phyloP scores from a whole-genome alignment of 2,329 filamentous ascomycete genomes.

The Verticillium zaregamsianum region DNA sequence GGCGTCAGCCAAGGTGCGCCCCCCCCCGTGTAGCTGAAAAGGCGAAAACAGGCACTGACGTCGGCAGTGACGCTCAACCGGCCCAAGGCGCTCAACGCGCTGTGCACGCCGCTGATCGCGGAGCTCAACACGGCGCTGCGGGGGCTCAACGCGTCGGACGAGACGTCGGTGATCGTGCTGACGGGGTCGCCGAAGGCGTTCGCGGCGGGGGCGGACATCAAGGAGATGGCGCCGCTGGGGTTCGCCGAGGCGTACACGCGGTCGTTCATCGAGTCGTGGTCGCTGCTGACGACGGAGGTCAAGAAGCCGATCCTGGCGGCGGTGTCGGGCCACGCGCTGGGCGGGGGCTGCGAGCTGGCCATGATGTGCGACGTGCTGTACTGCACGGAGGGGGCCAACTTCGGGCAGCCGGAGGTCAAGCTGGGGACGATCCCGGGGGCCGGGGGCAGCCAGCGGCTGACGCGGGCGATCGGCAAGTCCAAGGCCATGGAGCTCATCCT shows the following conservation, averaged over 20 bases:
- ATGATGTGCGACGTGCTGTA: slow-evolving; percentile 98
- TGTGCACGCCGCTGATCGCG: slow-evolving; percentile 83
- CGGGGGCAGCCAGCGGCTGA: slow-evolving; percentile 85
- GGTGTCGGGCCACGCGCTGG: slow-evolving; percentile 90
- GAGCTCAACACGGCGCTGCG: slow-evolving; percentile 81
- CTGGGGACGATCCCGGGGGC: slow-evolving; percentile 89
- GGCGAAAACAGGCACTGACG: slow-evolving; percentile 2
- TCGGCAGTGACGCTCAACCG: slow-evolving; percentile 81
- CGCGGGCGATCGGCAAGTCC: slow-evolving; percentile 75
- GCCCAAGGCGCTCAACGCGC: slow-evolving; percentile 91
- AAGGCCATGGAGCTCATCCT: slow-evolving; percentile 89
- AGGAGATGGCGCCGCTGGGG: slow-evolving; percentile 92
- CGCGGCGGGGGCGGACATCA: slow-evolving; percentile 95
- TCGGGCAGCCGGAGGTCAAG: slow-evolving; percentile 97
- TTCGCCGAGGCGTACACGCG: slow-evolving; percentile 83
- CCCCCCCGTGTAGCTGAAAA: slow-evolving; percentile 1
- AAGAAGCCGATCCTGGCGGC: slow-evolving; percentile 95
- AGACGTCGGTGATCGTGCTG: slow-evolving; percentile 73
- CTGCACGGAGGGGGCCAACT: slow-evolving; percentile 79
- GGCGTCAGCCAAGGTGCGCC: slow-evolving; percentile 79
- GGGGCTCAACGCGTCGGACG: slow-evolving; percentile 64
- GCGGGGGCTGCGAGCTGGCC: slow-evolving; percentile 92
- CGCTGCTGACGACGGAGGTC: slow-evolving; percentile 72
- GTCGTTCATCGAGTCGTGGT: slow-evolving; percentile 96
- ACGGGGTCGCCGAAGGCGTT: slow-evolving; percentile 90